Evolutionary conservation across 441 rosid genomes (phyloP), one percentile per base, ranked within the genome.

Genomic region (Lepidium campestre): DNA sequence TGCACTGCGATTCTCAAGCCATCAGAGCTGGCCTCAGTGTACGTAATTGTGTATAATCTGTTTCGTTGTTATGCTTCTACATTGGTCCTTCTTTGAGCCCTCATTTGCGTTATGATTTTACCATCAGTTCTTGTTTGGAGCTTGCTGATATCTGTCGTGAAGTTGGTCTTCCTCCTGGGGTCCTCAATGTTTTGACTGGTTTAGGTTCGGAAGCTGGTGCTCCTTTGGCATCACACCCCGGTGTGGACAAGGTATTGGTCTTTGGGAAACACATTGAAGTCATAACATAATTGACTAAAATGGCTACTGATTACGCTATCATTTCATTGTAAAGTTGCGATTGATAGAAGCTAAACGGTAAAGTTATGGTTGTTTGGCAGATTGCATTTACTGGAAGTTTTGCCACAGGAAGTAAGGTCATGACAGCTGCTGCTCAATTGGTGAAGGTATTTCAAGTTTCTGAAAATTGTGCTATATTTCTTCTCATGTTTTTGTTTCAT

Each of bases 381-480:
- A 76, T 93, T 71, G 96, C 97, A 35, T 89, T 93, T 78, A 93
- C 99, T 59, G 99, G 99, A 76, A 89, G 99, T 83, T 71, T 85
- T 58, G 85, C 84, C 46, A 93, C 97, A 2, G 97, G 97, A 62
- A 91, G 87, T 77, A 86, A 73, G 79, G 79, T 93, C 75, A 89
- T 89, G 97, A 62, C 84, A 61, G 82, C 95, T 67, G 99, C 96
- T 50, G 96, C 97, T 67, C 87, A 85, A 74, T 76, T 81, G 82
- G 83, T 91, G 62, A 93, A 91, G 95, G 99, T 89, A 78, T 54
- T 67, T 50, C 55, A n/a, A 31, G 29, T 45, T 39, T 62, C 27
- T 42, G 49, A 32, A 11, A 17, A 10, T 1, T 70, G n/a, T 29
- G 12, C 20, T 61, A 49, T 63, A 36, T 37, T 7, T 20, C 1